phyloP scores from a whole-genome alignment of 1,139 yeast species.

The Blastobotrys malaysiensis region DNA sequence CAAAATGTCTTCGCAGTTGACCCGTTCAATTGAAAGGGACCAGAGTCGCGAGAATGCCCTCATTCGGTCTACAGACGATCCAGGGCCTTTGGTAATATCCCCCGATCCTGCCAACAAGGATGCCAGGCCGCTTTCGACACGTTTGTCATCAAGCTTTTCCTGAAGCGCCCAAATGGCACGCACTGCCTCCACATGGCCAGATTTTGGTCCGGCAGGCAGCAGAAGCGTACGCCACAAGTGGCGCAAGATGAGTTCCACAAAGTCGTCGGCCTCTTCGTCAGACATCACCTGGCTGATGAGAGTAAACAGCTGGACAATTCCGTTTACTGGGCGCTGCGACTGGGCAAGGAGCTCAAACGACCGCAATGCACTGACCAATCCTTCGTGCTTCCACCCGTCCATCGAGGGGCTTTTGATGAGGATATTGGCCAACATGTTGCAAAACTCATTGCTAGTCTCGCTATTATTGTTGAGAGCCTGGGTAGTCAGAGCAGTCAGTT shows the following conservation, averaged over 20 bases:
- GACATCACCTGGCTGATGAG: slow-evolving; percentile 3
- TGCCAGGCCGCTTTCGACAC: slow-evolving; percentile 37
- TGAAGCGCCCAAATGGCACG: slow-evolving; percentile 39
- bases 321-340: neutral
- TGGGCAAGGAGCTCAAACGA: neutral
- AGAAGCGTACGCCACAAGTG: slow-evolving; percentile 14
- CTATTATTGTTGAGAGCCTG: neutral
- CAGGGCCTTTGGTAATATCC: slow-evolving; percentile 1
- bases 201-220: neutral
- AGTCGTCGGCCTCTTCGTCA: slow-evolving; percentile 19
- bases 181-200: slow-evolving; percentile 59
- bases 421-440: neutral
- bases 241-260: slow-evolving; percentile 14
- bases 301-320: slow-evolving; percentile 7
- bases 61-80: slow-evolving; percentile 10
- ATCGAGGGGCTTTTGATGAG: neutral
- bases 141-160: slow-evolving; percentile 28
- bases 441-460: neutral
- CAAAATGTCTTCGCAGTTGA: slow-evolving; percentile 43
- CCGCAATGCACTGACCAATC: slow-evolving; percentile 34
- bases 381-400: slow-evolving; percentile 28
- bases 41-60: slow-evolving; percentile 38
- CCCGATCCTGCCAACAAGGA: slow-evolving; percentile 25
- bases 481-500: neutral
- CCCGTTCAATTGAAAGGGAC: slow-evolving; percentile 38